Base-by-base conservation (phyloP, 352 stramenopile species). In the Globisporangium cylindrosporum region DNA sequence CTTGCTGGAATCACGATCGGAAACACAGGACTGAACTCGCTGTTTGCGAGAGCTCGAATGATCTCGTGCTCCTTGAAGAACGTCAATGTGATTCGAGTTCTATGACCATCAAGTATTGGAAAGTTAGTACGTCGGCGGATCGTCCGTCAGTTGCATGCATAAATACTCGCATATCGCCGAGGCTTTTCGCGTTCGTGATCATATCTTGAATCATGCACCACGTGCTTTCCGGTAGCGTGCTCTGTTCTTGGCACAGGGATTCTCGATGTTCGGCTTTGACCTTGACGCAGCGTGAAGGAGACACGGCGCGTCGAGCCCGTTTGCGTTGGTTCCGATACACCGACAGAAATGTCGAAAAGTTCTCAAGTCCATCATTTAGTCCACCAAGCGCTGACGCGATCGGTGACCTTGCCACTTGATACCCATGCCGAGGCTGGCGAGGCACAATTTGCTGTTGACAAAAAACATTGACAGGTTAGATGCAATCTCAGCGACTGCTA, bases 31-130 rank as follows among this genome's bases (percentile, higher is more conserved):
- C 9, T 48, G 0, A 59, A 36, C 22, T 66, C 64, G 48, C n/a
- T 60, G 24, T 25, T 48, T 1, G 36, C 60, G 9, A 51, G 10
- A 5, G 56, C 59, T 41, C 84, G 77, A 7, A 79, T 54, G 4
- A 62, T 49, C 59, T 90, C 82, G 22, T 93, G 75, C 69, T 89
- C 80, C 14, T 83, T 76, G 64, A 93, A 89, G 34, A 93, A 89
- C n/a, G 75, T 67, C 56, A 92, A 55, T 6, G 77, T 81, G 24
- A 79, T 77, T 29, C 70, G 66, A 32, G 84, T 88, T 67, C 84
- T 92, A 53, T 14, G 15, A 25, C 14, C 29, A 59, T 4, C 2
- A 32, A n/a, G 5, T 49, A 4, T 3, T n/a, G 38, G 5, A 27
- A 22, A 3, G 57, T 64, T 25, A 64, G 56, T 51, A 6, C 32